These are phyloP conservation scores for Ustilago xerochloae DNA, from an alignment of 1,284 basidiomycete species.

Conservation along the genomic window DNA sequence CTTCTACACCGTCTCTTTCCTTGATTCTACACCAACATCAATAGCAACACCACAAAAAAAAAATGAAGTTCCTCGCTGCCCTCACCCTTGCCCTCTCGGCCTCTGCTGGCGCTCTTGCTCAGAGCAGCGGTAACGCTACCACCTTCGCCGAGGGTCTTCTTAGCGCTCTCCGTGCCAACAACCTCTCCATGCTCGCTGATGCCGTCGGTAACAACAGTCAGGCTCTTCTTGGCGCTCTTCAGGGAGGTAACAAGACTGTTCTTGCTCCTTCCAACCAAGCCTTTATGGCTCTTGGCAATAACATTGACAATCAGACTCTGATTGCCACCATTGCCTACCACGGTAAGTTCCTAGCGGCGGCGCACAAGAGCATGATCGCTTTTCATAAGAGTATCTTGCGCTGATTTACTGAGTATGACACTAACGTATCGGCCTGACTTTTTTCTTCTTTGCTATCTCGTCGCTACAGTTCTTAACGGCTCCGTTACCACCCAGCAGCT, in stretches of 20 bases:
- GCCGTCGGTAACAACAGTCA: slow-evolving; percentile 44
- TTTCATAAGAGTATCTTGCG: background rate
- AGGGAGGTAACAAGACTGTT: slow-evolving; percentile 65
- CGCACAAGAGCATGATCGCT: too few relatives aligned
- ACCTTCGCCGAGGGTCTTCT: slow-evolving; percentile 49
- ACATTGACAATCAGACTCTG: slow-evolving; percentile 70
- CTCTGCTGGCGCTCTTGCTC: slow-evolving; percentile 36
- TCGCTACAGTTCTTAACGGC: slow-evolving; percentile 71
- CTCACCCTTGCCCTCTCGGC: slow-evolving; percentile 41
- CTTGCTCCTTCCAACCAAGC: slow-evolving; percentile 70
- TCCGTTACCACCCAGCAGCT: slow-evolving; percentile 70
- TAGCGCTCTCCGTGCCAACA: slow-evolving; percentile 43
- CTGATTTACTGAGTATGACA: too few relatives aligned
- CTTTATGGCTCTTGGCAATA: slow-evolving; percentile 62
- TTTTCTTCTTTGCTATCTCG: background rate
- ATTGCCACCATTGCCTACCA: slow-evolving; percentile 75
- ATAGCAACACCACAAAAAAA: background rate
- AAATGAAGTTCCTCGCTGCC: slow-evolving; percentile 54
- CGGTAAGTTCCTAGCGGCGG: slow-evolving; percentile 30
- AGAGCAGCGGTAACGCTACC: slow-evolving; percentile 41
- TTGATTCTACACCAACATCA: background rate
- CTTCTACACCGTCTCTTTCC: background rate
- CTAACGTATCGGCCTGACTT: background rate
- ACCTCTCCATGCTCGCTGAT: slow-evolving; percentile 47
- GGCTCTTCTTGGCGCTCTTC: slow-evolving; percentile 32